phyloP scores from a whole-genome alignment of 1,284 basidiomycete species.

The Phlebopus sp. region DNA sequence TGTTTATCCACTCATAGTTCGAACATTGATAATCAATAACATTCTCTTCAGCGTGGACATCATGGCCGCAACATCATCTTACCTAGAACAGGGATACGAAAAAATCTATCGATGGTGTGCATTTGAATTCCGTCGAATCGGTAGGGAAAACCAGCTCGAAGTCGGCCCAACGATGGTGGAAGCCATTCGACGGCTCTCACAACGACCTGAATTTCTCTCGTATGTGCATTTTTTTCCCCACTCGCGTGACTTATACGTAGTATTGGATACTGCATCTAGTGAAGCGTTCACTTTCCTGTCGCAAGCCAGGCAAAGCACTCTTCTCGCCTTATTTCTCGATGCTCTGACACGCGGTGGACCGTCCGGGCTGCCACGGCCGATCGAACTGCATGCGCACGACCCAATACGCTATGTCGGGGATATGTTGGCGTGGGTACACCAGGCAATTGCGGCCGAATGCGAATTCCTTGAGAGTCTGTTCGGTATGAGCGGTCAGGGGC shows the following conservation, averaged over 20 bases:
- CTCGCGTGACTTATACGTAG: background rate
- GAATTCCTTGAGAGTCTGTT: slow-evolving; percentile 90
- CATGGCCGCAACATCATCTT: slow-evolving; percentile 75
- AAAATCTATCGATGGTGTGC: slow-evolving; percentile 87
- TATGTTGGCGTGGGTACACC: slow-evolving; percentile 99
- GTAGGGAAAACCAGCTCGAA: slow-evolving; percentile 76
- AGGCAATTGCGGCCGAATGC: slow-evolving; percentile 89
- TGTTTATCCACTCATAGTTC: slow-evolving; percentile 20
- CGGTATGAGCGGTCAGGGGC: slow-evolving; percentile 45
- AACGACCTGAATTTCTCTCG: slow-evolving; percentile 78
- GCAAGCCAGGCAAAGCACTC: slow-evolving; percentile 76
- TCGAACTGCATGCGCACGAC: slow-evolving; percentile 97
- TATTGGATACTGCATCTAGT: slow-evolving; percentile 37
- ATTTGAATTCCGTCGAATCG: slow-evolving; percentile 83
- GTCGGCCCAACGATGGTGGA: slow-evolving; percentile 71
- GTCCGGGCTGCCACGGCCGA: slow-evolving; percentile 85
- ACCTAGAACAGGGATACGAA: slow-evolving; percentile 87
- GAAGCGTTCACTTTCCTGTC: slow-evolving; percentile 79
- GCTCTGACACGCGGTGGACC: slow-evolving; percentile 91
- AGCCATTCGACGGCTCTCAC: slow-evolving; percentile 69
- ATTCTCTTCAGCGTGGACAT: slow-evolving; percentile 70
- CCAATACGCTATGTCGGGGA: slow-evolving; percentile 95
- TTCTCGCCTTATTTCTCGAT: slow-evolving; percentile 79
- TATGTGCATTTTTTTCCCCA: slow-evolving; percentile 36
- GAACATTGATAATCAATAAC: slow-evolving; percentile 1